phyloP scores from a whole-genome alignment of 495 filamentous ascomycete species.

The Hypoxylon cercidicola region DNA sequence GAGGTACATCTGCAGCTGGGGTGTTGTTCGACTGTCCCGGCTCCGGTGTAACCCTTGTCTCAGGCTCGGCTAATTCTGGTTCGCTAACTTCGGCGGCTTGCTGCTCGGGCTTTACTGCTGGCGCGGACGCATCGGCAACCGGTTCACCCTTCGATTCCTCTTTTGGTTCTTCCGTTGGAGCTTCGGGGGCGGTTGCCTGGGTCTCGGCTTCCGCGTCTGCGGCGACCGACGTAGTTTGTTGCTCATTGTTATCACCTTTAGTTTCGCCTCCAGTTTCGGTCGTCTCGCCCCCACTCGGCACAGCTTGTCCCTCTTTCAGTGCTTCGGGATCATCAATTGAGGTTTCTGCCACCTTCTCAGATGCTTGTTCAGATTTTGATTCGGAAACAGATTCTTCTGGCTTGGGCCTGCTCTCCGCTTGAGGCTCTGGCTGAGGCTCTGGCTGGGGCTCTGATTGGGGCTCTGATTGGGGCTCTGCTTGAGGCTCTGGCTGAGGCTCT shows the following conservation, averaged over 20 bases:
- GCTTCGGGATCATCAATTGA: not conserved
- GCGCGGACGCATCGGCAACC: not conserved
- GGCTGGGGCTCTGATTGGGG: conserved; percentile 6
- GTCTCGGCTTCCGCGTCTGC: not conserved
- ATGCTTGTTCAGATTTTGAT: not conserved
- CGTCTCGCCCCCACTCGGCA: not conserved
- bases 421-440: conserved; percentile 5
- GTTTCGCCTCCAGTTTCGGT: not conserved
- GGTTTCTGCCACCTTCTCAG: conserved; percentile 6
- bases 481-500: no score
- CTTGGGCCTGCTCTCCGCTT: conserved; percentile 8
- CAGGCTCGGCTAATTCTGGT: not conserved
- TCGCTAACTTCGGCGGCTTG: conserved; percentile 2
- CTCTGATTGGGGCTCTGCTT: conserved; percentile 9
- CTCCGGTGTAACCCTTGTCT: not conserved
- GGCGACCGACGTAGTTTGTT: not conserved
- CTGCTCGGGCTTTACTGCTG: conserved; percentile 3
- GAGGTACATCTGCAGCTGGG: not conserved
- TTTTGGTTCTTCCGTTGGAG: conserved; percentile 1
- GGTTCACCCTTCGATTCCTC: not conserved
- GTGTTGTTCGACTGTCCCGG: conserved; percentile 5
- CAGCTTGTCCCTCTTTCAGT: not conserved
- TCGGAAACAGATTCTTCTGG: conserved; percentile 9
- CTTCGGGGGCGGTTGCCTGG: not conserved
- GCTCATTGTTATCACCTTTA: not conserved